Evolutionary conservation across 768 basidiomycete genomes (phyloP).

Genomic region (Mycena chlorophos): DNA sequence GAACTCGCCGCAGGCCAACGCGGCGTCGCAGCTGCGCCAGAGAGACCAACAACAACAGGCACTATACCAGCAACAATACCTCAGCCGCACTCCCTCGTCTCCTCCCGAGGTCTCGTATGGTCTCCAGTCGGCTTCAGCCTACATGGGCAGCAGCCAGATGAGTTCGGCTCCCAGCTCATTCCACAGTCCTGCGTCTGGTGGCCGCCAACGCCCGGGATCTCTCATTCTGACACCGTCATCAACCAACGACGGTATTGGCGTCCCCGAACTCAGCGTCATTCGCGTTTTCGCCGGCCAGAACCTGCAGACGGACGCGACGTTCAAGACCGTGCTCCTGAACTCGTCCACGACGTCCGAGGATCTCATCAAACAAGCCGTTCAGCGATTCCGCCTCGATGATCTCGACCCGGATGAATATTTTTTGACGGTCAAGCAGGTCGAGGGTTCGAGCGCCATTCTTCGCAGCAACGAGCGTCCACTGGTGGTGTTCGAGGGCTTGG

Average conservation of each 20-base stretch:
- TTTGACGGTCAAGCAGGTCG: slow-evolving; percentile 90
- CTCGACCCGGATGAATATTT: slow-evolving; percentile 64
- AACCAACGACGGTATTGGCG: slow-evolving; percentile 58
- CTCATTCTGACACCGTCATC: too few relatives aligned
- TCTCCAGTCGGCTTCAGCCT: too few relatives aligned
- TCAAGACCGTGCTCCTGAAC: slow-evolving; percentile 96
- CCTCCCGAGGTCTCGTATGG: too few relatives aligned
- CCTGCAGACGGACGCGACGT: slow-evolving; percentile 91
- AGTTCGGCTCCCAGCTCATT: too few relatives aligned
- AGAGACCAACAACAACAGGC: slow-evolving; percentile 83
- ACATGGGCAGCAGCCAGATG: too few relatives aligned
- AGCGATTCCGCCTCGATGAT: slow-evolving; percentile 82
- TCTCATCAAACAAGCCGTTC: slow-evolving; percentile 88
- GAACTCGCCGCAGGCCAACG: slow-evolving; percentile 18
- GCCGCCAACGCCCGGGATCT: slow-evolving; percentile 74
- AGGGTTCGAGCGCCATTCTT: slow-evolving; percentile 78
- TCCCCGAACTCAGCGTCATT: slow-evolving; percentile 89
- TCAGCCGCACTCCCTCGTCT: slow-evolving; percentile 83
- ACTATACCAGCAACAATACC: slow-evolving; percentile 78
- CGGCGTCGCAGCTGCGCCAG: background rate
- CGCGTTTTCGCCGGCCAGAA: slow-evolving; percentile 93
- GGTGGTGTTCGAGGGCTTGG: slow-evolving; percentile 83
- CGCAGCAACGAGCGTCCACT: slow-evolving; percentile 77
- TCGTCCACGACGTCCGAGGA: slow-evolving; percentile 80
- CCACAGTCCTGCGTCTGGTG: slow-evolving; percentile 43